A percentile compares a stretch with the other conserved stretches of the same genome.
These are phyloP conservation scores for Paramyrothecium roridum DNA, from an alignment of 2,329 filamentous ascomycete species.

Conservation along the genomic window DNA sequence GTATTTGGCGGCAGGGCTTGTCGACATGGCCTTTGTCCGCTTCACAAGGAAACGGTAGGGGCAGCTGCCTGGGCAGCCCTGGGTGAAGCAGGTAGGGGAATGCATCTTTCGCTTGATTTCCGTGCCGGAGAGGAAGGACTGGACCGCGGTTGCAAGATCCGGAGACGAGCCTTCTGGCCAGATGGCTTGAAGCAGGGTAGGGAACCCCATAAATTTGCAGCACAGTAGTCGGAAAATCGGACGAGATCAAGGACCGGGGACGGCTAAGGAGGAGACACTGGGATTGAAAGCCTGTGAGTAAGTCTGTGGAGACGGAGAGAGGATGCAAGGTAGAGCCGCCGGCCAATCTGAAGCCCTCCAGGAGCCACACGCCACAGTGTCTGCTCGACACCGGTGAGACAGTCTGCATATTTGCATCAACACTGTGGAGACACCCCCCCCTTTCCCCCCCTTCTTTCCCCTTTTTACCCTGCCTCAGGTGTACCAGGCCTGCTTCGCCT, in stretches of 20 bases:
- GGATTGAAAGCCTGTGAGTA: neutral
- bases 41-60: too few relatives aligned
- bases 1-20: neutral
- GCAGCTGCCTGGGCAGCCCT: too few relatives aligned
- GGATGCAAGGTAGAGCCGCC: neutral
- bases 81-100: too few relatives aligned
- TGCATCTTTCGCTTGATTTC: neutral
- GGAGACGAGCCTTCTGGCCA: neutral
- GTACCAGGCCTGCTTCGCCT: neutral
- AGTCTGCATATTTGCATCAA: neutral
- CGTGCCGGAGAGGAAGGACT: neutral
- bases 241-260: neutral
- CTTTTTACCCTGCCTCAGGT: neutral
- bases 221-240: neutral
- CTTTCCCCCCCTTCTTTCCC: neutral
- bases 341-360: neutral
- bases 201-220: neutral
- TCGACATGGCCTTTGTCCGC: neutral
- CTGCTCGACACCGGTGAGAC: neutral
- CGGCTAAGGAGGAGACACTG: neutral
- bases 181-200: neutral
- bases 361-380: neutral
- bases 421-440: neutral
- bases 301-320: neutral
- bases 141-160: neutral